Conservation (phyloP, 1,284 basidiomycete genomes). For the Apiotrichum brassicae region DNA sequence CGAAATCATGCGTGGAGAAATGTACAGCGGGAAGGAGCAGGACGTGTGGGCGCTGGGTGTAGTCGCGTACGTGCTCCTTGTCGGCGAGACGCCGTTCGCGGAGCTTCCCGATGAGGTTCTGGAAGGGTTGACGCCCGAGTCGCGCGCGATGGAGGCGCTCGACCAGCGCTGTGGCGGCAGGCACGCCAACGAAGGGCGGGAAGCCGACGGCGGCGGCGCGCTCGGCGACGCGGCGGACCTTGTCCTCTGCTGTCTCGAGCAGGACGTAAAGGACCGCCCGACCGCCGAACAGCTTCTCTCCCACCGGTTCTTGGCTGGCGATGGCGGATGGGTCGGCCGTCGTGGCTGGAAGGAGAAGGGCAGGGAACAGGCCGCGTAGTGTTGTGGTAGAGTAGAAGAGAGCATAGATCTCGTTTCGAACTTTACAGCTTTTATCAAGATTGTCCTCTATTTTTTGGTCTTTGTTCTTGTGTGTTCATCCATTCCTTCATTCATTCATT, state of each 20-base stretch:
- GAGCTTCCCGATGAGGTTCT: conserved; percentile 42
- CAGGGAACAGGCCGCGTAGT: too few species aligned
- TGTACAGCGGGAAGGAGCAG: conserved; percentile 92
- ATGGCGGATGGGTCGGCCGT: conserved; percentile 37
- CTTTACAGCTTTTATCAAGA: too few species aligned
- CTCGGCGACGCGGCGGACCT: conserved; percentile 43
- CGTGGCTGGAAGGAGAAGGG: conserved; percentile 31
- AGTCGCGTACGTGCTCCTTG: conserved; percentile 88
- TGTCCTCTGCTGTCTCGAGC: conserved; percentile 42
- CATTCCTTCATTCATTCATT: too few species aligned
- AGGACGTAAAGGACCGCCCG: conserved; percentile 35
- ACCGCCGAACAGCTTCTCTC: conserved; percentile 37
- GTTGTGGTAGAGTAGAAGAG: too few species aligned
- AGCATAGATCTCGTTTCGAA: too few species aligned
- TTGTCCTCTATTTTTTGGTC: too few species aligned
- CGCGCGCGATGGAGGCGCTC: conserved; percentile 31
- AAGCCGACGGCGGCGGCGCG: conserved; percentile 42
- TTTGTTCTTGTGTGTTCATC: too few species aligned
- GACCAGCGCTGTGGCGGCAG: conserved; percentile 32
- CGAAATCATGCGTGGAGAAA: conserved; percentile 89
- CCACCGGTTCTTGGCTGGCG: conserved; percentile 40
- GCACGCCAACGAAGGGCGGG: conserved; percentile 31
- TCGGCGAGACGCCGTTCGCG: conserved; percentile 91
- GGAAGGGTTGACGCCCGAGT: conserved; percentile 25
- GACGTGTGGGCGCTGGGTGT: conserved; percentile 99